phyloP scores from a whole-genome alignment of 1,284 basidiomycete species.

The Ustilago loliicola region DNA sequence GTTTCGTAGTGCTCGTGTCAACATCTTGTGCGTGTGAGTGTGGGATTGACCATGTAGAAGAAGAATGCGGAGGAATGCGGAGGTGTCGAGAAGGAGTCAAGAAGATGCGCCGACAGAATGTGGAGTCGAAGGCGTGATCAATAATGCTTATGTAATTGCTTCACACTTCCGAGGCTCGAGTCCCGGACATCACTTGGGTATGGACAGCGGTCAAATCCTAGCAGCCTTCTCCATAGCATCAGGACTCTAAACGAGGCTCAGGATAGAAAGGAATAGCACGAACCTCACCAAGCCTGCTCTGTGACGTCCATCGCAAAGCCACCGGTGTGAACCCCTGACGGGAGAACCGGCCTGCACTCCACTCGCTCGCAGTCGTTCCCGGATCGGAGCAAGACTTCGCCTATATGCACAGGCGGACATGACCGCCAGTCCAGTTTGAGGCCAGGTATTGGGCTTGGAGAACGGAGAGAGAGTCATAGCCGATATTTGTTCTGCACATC shows the following conservation, averaged over 20 bases:
- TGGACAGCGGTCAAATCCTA: neutral
- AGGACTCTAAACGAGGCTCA: neutral
- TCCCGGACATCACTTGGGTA: too few relatives aligned
- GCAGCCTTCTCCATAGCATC: conserved; percentile 1
- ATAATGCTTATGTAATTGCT: conserved; percentile 10
- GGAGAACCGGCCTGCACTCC: conserved; percentile 11
- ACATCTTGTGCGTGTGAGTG: conserved; percentile 9
- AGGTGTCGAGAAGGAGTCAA: neutral
- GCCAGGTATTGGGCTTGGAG: too few relatives aligned
- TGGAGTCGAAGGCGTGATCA: neutral
- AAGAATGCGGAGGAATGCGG: neutral
- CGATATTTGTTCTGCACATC: conserved; percentile 19
- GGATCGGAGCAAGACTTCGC: conserved; percentile 4
- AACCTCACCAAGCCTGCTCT: neutral
- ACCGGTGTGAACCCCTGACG: conserved; percentile 9
- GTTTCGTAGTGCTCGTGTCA: neutral
- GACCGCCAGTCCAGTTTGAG: too few relatives aligned
- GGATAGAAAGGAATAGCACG: neutral
- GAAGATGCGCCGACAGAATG: neutral
- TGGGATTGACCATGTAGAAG: neutral
- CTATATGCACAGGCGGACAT: neutral
- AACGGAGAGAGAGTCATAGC: neutral
- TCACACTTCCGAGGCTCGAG: too few relatives aligned
- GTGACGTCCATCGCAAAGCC: neutral
- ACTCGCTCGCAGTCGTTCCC: neutral